Evolutionary conservation across 2,329 filamentous ascomycete genomes (phyloP).

Genomic region (Endoconidiophora laricicola): DNA sequence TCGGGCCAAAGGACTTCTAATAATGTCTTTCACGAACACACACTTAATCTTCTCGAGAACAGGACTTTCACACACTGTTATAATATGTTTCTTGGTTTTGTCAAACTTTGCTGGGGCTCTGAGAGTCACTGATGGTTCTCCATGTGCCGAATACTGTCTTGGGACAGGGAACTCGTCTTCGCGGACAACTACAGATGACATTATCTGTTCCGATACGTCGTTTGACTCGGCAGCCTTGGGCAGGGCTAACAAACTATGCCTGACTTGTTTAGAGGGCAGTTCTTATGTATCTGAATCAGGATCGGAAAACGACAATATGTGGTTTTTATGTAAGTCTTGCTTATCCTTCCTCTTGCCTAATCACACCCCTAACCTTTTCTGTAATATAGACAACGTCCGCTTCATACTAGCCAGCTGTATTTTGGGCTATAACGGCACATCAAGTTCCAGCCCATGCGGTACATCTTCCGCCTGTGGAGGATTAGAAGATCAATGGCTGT

Average conservation of each 20-base stretch:
- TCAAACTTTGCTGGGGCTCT: conserved; percentile 23
- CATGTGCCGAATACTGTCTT: conserved; percentile 34
- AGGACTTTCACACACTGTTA: too few species aligned
- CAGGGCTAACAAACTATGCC: conserved; percentile 23
- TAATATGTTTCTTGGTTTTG: conserved; percentile 8
- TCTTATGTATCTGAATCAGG: conserved; percentile 29
- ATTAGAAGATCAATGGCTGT: conserved; percentile 25
- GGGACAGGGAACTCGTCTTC: conserved; percentile 27
- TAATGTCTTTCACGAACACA: too few species aligned
- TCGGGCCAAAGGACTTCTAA: too few species aligned
- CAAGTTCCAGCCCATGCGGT: conserved; percentile 31
- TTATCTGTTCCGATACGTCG: conserved; percentile 23
- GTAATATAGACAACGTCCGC: conserved; percentile 32
- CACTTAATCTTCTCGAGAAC: too few species aligned
- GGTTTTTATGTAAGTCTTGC: conserved; percentile 36
- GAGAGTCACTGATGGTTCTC: conserved; percentile 37
- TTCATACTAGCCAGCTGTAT: conserved; percentile 36
- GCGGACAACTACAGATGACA: conserved; percentile 25
- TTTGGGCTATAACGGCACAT: conserved; percentile 32
- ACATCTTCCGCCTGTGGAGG: conserved; percentile 34
- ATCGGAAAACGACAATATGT: conserved; percentile 30
- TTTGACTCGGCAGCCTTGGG: conserved; percentile 21
- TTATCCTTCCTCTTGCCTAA: too few species aligned
- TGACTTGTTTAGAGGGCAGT: conserved; percentile 37
- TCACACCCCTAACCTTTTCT: too few species aligned